Conservation (phyloP, 2,329 filamentous ascomycete genomes). For the Colletotrichum phormii region DNA sequence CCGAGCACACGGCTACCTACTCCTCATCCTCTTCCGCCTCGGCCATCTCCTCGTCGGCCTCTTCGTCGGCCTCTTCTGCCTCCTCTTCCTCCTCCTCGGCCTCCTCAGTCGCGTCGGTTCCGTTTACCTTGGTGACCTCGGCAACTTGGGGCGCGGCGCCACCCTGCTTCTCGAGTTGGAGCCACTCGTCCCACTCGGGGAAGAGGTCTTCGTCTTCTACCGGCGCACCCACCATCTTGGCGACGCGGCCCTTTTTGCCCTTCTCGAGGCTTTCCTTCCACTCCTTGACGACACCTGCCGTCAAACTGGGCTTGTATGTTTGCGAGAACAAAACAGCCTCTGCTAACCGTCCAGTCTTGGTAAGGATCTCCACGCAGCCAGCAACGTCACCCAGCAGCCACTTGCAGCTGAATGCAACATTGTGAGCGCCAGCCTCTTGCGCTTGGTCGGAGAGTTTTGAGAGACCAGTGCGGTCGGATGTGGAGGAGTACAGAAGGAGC, state of each 20-base stretch:
- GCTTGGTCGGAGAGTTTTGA: slow-evolving; percentile 79
- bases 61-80: slow-evolving; percentile 38
- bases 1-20: slow-evolving; percentile 32
- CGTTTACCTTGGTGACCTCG: slow-evolving; percentile 42
- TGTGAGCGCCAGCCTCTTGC: slow-evolving; percentile 82
- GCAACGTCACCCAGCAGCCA: slow-evolving; percentile 90
- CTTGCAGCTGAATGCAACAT: slow-evolving; percentile 90
- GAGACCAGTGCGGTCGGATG: slow-evolving; percentile 81
- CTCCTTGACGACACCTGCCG: slow-evolving; percentile 72
- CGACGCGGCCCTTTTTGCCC: slow-evolving; percentile 85
- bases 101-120: slow-evolving; percentile 42
- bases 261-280: slow-evolving; percentile 92
- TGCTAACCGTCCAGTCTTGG: slow-evolving; percentile 80
- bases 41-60: slow-evolving; percentile 38
- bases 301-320: slow-evolving; percentile 90
- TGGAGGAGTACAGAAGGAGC: slow-evolving; percentile 88
- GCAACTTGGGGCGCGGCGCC: slow-evolving; percentile 47
- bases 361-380: slow-evolving; percentile 82
- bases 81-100: slow-evolving; percentile 36
- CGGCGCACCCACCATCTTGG: slow-evolving; percentile 85
- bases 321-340: slow-evolving; percentile 94
- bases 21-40: slow-evolving; percentile 40
- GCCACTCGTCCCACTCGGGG: slow-evolving; percentile 94
- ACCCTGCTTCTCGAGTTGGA: slow-evolving; percentile 82
- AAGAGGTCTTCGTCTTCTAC: slow-evolving; percentile 89